phyloP scores from a whole-genome alignment of 305 asterid species.

The Ajuga reptans region DNA sequence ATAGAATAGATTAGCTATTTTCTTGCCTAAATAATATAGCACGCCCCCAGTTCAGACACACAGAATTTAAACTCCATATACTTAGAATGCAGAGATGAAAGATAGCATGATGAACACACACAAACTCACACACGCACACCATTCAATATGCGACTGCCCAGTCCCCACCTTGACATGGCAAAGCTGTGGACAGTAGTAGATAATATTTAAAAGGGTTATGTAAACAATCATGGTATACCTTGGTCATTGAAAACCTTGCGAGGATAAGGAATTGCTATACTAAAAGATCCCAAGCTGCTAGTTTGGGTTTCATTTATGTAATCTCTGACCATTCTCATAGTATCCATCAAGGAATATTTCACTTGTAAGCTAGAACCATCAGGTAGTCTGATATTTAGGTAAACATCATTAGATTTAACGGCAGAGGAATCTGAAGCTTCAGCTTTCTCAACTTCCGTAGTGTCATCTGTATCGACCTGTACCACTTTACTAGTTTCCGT shows the following conservation, averaged over 20 bases:
- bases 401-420: conserved; percentile 48
- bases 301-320: conserved; percentile 45
- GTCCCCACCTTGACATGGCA: not conserved
- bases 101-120: not conserved
- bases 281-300: conserved; percentile 50
- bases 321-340: conserved; percentile 61
- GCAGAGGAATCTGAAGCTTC: conserved; percentile 34
- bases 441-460: conserved; percentile 35
- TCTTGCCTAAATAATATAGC: not conserved
- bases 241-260: conserved; percentile 73
- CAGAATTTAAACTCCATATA: not conserved
- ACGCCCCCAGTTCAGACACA: conserved; percentile 10
- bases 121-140: not conserved
- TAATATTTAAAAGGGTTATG: not conserved
- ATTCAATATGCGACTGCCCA: not conserved
- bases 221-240: conserved; percentile 43
- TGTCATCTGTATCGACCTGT: conserved; percentile 22
- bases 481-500: conserved; percentile 28
- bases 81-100: conserved; percentile 1
- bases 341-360: conserved; percentile 47
- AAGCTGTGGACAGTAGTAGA: conserved; percentile 5
- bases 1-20: not conserved
- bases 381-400: conserved; percentile 63
- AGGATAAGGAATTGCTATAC: conserved; percentile 86
- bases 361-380: conserved; percentile 65